Conservation (phyloP, 805 yeast species). For the Blastobotrys muscicola region DNA sequence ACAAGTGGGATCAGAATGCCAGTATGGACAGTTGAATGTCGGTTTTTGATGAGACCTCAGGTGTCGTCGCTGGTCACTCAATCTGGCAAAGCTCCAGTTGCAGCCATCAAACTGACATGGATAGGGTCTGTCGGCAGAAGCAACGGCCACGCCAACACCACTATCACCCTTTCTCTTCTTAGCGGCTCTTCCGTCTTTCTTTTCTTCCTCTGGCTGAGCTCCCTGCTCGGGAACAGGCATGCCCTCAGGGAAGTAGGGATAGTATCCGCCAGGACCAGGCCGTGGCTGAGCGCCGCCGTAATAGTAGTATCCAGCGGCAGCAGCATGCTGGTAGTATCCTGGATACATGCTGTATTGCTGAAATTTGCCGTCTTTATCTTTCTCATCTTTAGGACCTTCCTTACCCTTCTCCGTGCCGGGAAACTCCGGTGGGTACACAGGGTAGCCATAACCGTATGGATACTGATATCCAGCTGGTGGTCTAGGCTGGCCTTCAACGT, state of each 20-base stretch:
- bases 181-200: conserved; percentile 3
- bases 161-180: conserved; percentile 5
- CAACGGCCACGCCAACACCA: conserved; percentile 2
- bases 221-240: not conserved
- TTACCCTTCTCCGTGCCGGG: too few relatives aligned
- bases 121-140: conserved; percentile 25
- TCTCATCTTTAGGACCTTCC: too few relatives aligned
- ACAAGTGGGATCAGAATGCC: conserved; percentile 59
- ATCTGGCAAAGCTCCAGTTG: conserved; percentile 61
- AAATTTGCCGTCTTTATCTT: too few relatives aligned
- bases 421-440: too few relatives aligned
- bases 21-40: conserved; percentile 61
- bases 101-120: conserved; percentile 37
- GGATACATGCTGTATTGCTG: too few relatives aligned
- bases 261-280: not conserved
- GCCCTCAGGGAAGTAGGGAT: conserved; percentile 1
- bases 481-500: conserved; percentile 2
- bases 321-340: too few relatives aligned
- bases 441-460: too few relatives aligned
- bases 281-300: not conserved
- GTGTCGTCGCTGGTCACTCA: conserved; percentile 62
- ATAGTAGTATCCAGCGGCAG: not conserved
- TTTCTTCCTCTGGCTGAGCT: conserved; percentile 1
- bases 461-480: too few relatives aligned
- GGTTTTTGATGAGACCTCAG: conserved; percentile 58